Evolutionary conservation across 2,329 filamentous ascomycete genomes (phyloP).

Genomic region (Ustulina deusta): DNA sequence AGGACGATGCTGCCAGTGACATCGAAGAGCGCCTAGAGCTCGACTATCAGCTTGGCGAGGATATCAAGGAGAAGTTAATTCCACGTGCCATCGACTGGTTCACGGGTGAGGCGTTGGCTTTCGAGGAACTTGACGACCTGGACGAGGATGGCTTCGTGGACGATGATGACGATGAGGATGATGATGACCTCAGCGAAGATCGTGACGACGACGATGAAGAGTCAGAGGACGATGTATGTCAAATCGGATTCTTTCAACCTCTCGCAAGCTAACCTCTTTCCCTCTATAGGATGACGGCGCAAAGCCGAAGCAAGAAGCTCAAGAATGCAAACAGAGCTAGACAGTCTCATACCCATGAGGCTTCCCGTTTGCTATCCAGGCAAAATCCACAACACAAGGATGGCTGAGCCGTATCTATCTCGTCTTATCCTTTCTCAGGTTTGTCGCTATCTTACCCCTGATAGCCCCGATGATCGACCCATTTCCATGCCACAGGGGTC

Average conservation of each 20-base stretch:
- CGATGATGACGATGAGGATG: constrained; percentile 88
- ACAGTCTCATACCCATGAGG: constrained; percentile 40
- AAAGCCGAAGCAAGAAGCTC: constrained; percentile 93
- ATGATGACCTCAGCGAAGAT: constrained; percentile 86
- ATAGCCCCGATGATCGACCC: constrained; percentile 41
- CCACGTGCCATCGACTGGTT: constrained; percentile 99
- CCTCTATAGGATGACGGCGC: constrained; percentile 79
- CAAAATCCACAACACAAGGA: constrained; percentile 24
- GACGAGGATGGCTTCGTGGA: constrained; percentile 88
- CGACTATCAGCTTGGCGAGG: constrained; percentile 98
- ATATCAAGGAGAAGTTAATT: constrained; percentile 99
- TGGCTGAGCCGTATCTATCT: constrained; percentile 30
- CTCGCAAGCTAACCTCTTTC: constrained; percentile 42
- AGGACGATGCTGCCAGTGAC: constrained; percentile 82
- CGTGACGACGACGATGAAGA: constrained; percentile 82
- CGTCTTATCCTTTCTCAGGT: constrained; percentile 28
- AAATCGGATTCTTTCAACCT: constrained; percentile 2
- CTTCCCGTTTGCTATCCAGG: constrained; percentile 32
- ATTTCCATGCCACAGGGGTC: constrained; percentile 50
- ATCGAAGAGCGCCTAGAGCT: constrained; percentile 98
- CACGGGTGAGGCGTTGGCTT: constrained; percentile 96
- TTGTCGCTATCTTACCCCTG: constrained; percentile 26
- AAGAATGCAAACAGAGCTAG: constrained; percentile 97
- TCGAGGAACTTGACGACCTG: constrained; percentile 88
- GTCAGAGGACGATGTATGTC: constrained; percentile 79